A percentile compares a stretch with the other conserved stretches of the same genome.
Conservation (phyloP, 129 eudicot genomes). For the Ambrosia artemisiifolia region DNA sequence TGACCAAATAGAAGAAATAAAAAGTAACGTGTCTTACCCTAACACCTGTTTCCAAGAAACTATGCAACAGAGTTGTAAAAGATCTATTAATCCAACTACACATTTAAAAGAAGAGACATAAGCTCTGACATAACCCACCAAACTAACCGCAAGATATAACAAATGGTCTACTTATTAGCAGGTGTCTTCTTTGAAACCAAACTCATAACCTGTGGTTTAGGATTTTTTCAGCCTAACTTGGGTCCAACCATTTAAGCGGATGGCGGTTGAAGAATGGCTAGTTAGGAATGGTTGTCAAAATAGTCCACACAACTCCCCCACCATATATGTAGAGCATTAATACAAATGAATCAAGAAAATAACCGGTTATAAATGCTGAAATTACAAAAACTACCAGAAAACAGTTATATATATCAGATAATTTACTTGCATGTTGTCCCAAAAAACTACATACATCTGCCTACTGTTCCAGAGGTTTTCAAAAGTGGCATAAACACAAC, state of each 20-base stretch:
- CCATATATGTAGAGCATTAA: constrained; percentile 63
- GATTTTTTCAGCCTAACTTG: constrained; percentile 67
- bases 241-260: constrained; percentile 86
- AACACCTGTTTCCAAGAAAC: no score
- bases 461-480: no score
- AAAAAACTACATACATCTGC: no score
- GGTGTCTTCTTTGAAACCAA: constrained; percentile 62
- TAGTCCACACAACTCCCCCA: constrained; percentile 64
- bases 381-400: constrained; percentile 57
- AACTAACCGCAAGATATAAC: background rate
- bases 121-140: background rate
- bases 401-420: no score
- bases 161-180: constrained; percentile 46
- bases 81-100: background rate
- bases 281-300: constrained; percentile 64
- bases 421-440: no score
- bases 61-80: no score
- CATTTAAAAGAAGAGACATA: constrained; percentile 13
- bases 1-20: no score
- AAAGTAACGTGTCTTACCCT: no score
- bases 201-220: constrained; percentile 54
- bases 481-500: no score
- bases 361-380: constrained; percentile 64
- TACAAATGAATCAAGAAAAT: constrained; percentile 64
- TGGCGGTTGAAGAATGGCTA: constrained; percentile 84